Percentiles rank a stretch among this genome's conserved stretches.
These are phyloP conservation scores for Trichoderma polysporum DNA, from an alignment of 2,329 filamentous ascomycete genomes.

Conservation along the genomic window DNA sequence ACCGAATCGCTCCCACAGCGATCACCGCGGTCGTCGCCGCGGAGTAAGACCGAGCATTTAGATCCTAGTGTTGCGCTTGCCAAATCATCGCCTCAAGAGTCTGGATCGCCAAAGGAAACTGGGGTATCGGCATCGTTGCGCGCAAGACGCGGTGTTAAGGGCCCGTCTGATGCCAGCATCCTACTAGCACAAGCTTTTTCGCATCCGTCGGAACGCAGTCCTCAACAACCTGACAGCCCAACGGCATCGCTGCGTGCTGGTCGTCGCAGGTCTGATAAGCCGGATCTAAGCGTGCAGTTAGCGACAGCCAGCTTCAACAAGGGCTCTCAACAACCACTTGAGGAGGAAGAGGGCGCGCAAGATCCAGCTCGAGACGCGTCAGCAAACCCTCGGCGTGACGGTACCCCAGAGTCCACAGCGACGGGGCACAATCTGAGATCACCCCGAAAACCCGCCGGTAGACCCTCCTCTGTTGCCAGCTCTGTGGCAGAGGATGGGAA, in stretches of 20 bases:
- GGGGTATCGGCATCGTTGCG: slow-evolving; percentile 28
- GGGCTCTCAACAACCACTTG: slow-evolving; percentile 25
- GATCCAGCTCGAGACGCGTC: slow-evolving; percentile 24
- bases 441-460: slow-evolving; percentile 10
- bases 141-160: slow-evolving; percentile 31
- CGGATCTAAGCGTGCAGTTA: slow-evolving; percentile 29
- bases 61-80: slow-evolving; percentile 32
- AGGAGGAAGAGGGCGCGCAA: slow-evolving; percentile 21
- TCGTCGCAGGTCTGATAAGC: slow-evolving; percentile 13
- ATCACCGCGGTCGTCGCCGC: slow-evolving; percentile 29
- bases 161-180: slow-evolving; percentile 21
- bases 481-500: slow-evolving; percentile 30
- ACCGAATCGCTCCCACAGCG: slow-evolving; percentile 19
- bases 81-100: slow-evolving; percentile 16
- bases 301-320: slow-evolving; percentile 24
- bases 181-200: slow-evolving; percentile 7
- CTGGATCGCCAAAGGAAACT: slow-evolving; percentile 22
- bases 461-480: slow-evolving; percentile 32
- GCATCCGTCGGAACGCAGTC: slow-evolving; percentile 7
- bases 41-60: slow-evolving; percentile 29
- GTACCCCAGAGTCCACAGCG: not conserved
- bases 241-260: not conserved
- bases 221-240: not conserved
- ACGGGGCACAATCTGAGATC: slow-evolving; percentile 4
- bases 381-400: not conserved